Evolutionary conservation across 768 basidiomycete genomes (phyloP), one percentile per base, ranked within the genome.

Genomic region (Termitomyces sp.): DNA sequence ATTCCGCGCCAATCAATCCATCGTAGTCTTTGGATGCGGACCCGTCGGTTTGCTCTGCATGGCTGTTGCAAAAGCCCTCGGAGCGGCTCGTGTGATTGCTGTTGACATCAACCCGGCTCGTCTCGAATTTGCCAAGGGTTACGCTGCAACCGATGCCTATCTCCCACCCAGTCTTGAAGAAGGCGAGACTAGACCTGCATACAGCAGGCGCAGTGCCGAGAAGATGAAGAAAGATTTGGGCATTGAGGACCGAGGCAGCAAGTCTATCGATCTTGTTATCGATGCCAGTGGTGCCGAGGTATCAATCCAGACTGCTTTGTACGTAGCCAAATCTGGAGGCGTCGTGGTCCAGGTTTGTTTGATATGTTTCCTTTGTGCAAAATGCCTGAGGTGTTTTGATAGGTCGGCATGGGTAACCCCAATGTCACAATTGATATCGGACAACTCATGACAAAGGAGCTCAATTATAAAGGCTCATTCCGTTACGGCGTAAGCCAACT

Each of bases 41-140:
- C 95, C 95, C 29, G 77, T 81, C 54, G 92, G 94, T n/a, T 75
- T 96, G 29, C 82, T 97, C 21, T 91, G 89, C 67, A 92, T 95
- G 90, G 95, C 92, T 7, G 92, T 94, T n/a, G 95, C 96, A 7
- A 95, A 89, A 69, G 95, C 95, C 3, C 77, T 96, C 46, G 95
- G 94, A 35, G 96, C 94, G 2, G 78, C 81, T 41, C 86, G 89
- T 47, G 80, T 96, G 60, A 82, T 98, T 58, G 95, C 87, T 4
- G 82, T 96, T 59, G 95, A 95, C 67, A 88, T 92, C 60, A 79
- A 86, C 53, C 75, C 82, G 32, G 71, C 78, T 29, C 87, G 95
- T 37, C 84, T 98, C 47, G 82, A 90, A 49, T 97, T 98, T 67
- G 94, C 95, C 17, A 89, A 88, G 70, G 64, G 66, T 29, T 95